Evolutionary conservation across 2,329 filamentous ascomycete species (phyloP).

Genomic region (Oidium heveae): DNA sequence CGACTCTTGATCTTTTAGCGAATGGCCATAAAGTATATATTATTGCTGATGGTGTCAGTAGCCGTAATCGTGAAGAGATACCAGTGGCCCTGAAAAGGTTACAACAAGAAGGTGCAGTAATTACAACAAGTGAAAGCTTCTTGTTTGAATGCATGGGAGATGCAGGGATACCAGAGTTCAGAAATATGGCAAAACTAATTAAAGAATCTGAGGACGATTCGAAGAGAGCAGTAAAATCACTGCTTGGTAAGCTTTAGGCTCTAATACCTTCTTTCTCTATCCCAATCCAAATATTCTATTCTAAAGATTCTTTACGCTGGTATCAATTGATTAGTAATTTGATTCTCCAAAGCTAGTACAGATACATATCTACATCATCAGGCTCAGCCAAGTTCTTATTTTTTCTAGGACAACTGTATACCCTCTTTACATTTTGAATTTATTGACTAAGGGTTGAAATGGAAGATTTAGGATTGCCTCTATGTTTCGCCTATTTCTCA

Average conservation of each 20-base stretch:
- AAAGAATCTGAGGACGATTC: slow-evolving; percentile 54
- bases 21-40: slow-evolving; percentile 65
- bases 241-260: slow-evolving; percentile 36
- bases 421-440: too few species aligned
- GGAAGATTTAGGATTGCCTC: too few species aligned
- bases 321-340: too few species aligned
- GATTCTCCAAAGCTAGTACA: too few species aligned
- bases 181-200: slow-evolving; percentile 45
- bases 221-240: slow-evolving; percentile 35
- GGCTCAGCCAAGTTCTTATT: too few species aligned
- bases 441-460: too few species aligned
- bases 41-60: slow-evolving; percentile 71
- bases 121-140: slow-evolving; percentile 75
- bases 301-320: too few species aligned
- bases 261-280: too few species aligned
- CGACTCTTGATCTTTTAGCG: slow-evolving; percentile 52
- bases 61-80: slow-evolving; percentile 63
- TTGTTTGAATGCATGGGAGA: slow-evolving; percentile 79
- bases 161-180: slow-evolving; percentile 48
- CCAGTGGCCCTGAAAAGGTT: slow-evolving; percentile 53
- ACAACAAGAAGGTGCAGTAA: slow-evolving; percentile 45
- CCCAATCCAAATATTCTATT: too few species aligned
- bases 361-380: too few species aligned
- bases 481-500: too few species aligned
- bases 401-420: too few species aligned